phyloP scores from a whole-genome alignment of 2,329 filamentous ascomycete species.

The Trichoderma guizhouense region DNA sequence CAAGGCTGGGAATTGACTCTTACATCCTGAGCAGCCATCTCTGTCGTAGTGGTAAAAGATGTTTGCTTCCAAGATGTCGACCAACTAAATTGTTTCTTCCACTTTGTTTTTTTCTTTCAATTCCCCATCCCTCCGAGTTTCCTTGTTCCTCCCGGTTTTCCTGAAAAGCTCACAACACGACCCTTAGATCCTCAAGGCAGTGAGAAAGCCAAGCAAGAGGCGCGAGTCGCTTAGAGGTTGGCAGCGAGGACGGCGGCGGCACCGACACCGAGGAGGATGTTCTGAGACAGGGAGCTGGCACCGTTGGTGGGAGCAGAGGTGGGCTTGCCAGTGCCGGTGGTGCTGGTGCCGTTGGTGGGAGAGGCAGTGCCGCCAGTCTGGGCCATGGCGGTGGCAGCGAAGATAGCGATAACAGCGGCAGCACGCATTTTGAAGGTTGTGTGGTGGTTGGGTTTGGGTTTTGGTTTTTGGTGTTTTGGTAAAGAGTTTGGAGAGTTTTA shows the following conservation, averaged over 20 bases:
- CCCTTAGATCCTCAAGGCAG: neutral
- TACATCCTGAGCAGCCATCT: neutral
- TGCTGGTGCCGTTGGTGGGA: slow-evolving; percentile 14
- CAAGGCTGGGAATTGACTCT: neutral
- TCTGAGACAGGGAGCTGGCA: slow-evolving; percentile 16
- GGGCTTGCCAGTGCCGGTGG: slow-evolving; percentile 5
- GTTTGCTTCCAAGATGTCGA: neutral
- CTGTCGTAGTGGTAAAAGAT: neutral
- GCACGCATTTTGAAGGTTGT: slow-evolving; percentile 23
- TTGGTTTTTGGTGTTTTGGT: neutral
- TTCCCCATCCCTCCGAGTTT: neutral
- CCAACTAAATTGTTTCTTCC: neutral
- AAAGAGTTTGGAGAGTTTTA: slow-evolving; percentile 2
- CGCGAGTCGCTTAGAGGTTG: slow-evolving; percentile 14
- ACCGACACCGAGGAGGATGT: slow-evolving; percentile 17
- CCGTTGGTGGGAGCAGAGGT: slow-evolving; percentile 7
- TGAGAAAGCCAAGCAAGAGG: neutral
- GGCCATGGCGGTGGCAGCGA: slow-evolving; percentile 22
- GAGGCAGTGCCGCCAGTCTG: slow-evolving; percentile 9
- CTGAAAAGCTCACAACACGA: neutral
- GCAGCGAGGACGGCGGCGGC: slow-evolving; percentile 19
- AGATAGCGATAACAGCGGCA: slow-evolving; percentile 19
- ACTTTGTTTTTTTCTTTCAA: neutral
- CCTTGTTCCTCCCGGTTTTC: neutral
- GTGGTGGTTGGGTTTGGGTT: neutral